These are phyloP conservation scores for Vitellaria paradoxa DNA, from an alignment of 179 eudicot species.

Conservation along the genomic window DNA sequence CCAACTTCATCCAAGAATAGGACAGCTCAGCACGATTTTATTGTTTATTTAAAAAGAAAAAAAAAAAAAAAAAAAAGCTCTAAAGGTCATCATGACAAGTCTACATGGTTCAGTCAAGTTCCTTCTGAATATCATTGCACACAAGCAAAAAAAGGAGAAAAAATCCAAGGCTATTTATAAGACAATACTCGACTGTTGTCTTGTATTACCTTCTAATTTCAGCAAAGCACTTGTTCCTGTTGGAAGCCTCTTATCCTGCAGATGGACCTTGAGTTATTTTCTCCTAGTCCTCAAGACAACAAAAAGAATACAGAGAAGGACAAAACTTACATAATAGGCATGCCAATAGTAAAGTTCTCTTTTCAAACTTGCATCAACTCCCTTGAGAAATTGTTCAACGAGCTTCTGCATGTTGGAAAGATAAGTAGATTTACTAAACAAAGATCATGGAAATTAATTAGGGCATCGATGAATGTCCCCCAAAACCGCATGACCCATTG, in stretches of 20 bases:
- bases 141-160: too few relatives aligned
- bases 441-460: neutral
- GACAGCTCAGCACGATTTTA: too few relatives aligned
- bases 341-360: slow-evolving; percentile 53
- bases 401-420: slow-evolving; percentile 37
- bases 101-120: too few relatives aligned
- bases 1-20: too few relatives aligned
- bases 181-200: neutral
- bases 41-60: too few relatives aligned
- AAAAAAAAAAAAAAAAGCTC: too few relatives aligned
- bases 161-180: neutral
- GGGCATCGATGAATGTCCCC: neutral
- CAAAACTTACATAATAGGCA: slow-evolving; percentile 47
- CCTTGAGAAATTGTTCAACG: slow-evolving; percentile 44
- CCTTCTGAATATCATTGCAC: too few relatives aligned
- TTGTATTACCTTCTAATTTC: slow-evolving; percentile 45
- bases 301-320: neutral
- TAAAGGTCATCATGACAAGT: too few relatives aligned
- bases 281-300: neutral
- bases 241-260: slow-evolving; percentile 56
- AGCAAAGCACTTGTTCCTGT: slow-evolving; percentile 44
- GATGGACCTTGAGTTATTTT: slow-evolving; percentile 10
- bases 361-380: slow-evolving; percentile 34
- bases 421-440: neutral
- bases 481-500: neutral